Base-by-base conservation (phyloP, 805 yeast genomes). In the Metschnikowia amazonensis region DNA sequence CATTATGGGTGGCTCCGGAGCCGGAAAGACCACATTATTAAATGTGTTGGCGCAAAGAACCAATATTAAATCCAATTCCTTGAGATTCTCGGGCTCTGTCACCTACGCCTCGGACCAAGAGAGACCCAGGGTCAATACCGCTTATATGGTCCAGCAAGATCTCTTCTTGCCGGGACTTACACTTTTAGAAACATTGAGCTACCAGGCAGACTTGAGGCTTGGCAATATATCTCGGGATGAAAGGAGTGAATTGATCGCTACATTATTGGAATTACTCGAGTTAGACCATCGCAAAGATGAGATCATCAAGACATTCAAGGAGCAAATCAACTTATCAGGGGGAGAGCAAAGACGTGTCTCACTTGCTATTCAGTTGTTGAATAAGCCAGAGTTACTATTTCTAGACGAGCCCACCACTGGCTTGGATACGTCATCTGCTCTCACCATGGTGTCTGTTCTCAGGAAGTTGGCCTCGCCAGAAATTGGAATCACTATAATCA, bases 321-420 rank as follows among this genome's bases (percentile, higher is more conserved):
- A 68, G 3, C 75, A 74, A 44, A 67, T 74, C 10, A 88, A 86
- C 21, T 65, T 88, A 4, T 84, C 92, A 3, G 96, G 96, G 13
- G 96, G 96, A 27, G 96, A 88, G 58, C 84, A 82, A 57, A 63
- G 96, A 56, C 65, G 96, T 47, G 73, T 86, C 3, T 82, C 90
- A 36, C 76, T 88, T 30, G 96, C 88, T 0, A 77, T 87, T 14
- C 95, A 88, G 60, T 66, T 88, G 58, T 69, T 88, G 39, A 77
- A 86, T 5, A 84, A 81, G 51, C 96, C 96, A 0, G 79, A 89
- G 0, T 67, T 88, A 1, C 63, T 89, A 48, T 87, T 87, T 56
- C 64, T 88, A 35, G 96, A 88, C 61, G 96, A 88, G 56, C 95
- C 96, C 5, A 88, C 96, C 1, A 87, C 96, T 0, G 95, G 96